Percentiles rank a stretch among this genome's conserved stretches.
These are phyloP conservation scores for Calocybe indica DNA, from an alignment of 768 basidiomycete species.

Conservation along the genomic window DNA sequence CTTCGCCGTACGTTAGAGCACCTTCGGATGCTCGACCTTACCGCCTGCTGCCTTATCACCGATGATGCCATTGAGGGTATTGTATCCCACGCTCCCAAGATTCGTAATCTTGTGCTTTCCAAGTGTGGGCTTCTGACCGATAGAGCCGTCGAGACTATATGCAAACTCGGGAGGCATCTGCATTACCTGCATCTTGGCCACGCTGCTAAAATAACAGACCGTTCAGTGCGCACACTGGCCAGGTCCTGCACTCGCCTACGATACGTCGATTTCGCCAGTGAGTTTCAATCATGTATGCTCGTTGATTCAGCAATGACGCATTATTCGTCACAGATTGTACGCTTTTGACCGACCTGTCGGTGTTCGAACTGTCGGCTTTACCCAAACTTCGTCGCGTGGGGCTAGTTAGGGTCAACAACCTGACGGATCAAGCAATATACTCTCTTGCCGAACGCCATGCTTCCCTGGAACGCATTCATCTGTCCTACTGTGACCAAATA, in stretches of 20 bases:
- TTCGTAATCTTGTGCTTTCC: conserved; percentile 81
- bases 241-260: conserved; percentile 83
- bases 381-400: conserved; percentile 93
- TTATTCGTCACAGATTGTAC: conserved; percentile 57
- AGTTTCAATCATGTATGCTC: conserved; percentile 22
- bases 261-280: conserved; percentile 96
- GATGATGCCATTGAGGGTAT: conserved; percentile 84
- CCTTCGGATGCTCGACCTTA: conserved; percentile 89
- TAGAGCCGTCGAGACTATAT: conserved; percentile 76
- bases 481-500: conserved; percentile 96
- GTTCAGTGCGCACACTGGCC: conserved; percentile 77
- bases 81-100: conserved; percentile 72
- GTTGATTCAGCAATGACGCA: conserved; percentile 9
- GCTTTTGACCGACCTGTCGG: conserved; percentile 87
- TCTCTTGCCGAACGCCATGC: conserved; percentile 80
- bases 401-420: conserved; percentile 85
- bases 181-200: conserved; percentile 97
- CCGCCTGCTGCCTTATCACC: conserved; percentile 74
- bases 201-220: conserved; percentile 84
- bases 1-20: conserved; percentile 68
- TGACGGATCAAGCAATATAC: conserved; percentile 93
- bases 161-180: conserved; percentile 82
- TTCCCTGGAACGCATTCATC: conserved; percentile 90
- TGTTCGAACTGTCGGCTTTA: conserved; percentile 82
- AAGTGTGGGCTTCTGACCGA: conserved; percentile 82